Base-by-base conservation (phyloP, 768 basidiomycete genomes). In the Auricularia cornea region DNA sequence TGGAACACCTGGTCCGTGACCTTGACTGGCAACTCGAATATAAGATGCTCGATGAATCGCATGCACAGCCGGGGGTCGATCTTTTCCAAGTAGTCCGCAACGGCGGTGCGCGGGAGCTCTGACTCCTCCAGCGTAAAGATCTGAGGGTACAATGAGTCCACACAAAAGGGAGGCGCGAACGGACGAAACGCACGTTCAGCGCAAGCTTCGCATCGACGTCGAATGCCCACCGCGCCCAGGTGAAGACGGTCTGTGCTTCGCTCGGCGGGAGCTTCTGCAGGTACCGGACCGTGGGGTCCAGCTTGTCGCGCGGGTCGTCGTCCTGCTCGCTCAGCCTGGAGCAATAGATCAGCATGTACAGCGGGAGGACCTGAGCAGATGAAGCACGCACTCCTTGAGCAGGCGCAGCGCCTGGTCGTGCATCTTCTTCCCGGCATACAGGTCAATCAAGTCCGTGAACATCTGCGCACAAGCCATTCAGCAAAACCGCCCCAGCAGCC, bases 111-210 rank as follows among this genome's bases (percentile, higher is more conserved):
- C 26, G 97, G 94, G 20, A 98, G 81, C 64, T 96, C 94, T 6
- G 90, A 90, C 63, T 98, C 94, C 70, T 98, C 96, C 0, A 95
- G 94, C 2, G 88, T 93, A 71, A 98, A 99, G 48, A 99, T 92
- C 94, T 97, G 67, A 2, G 12, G 14, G 59, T n/a, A 56, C 28
- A 61, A 41, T 26, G 48, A 40, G 32, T 61, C 33, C 60, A 30
- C 11, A 54, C 5, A 10, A 26, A 4, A 8, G 3, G 41, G 16
- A 60, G 28, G 23, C 52, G 41, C 29, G 54, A 35, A 6, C 3
- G n/a, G 6, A 59, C 30, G 38, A 63, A 10, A 62, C 72, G 35
- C 67, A 87, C 95, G 77, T 94, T 81, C 64, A 98, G 87, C 1
- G 83, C 94, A 74, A 88, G 86, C 28, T 84, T 79, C 0, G 79